phyloP scores from a whole-genome alignment of 805 yeast species.

The Metschnikowia continentalis region DNA sequence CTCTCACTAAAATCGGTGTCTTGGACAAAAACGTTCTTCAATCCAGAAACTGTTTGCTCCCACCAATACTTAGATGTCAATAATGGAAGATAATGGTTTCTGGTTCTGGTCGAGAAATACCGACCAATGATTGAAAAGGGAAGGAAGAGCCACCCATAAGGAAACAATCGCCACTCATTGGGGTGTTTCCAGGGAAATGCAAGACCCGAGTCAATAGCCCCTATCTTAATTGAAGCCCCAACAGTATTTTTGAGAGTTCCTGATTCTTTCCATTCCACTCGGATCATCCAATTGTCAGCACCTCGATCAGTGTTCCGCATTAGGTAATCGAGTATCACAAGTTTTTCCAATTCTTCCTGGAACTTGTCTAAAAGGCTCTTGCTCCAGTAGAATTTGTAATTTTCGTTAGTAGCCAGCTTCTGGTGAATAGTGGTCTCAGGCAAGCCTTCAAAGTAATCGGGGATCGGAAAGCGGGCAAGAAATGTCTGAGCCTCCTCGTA shows the following conservation, averaged over 20 bases:
- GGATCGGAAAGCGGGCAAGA: slow-evolving; percentile 53
- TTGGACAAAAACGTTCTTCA: slow-evolving; percentile 46
- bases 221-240: slow-evolving; percentile 41
- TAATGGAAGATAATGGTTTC: slow-evolving; percentile 53
- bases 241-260: background rate
- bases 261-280: slow-evolving; percentile 39
- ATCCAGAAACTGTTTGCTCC: slow-evolving; percentile 51
- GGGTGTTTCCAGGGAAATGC: slow-evolving; percentile 82
- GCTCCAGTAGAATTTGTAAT: slow-evolving; percentile 48
- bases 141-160: slow-evolving; percentile 72
- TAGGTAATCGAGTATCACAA: slow-evolving; percentile 66
- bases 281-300: slow-evolving; percentile 75
- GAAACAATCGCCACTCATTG: slow-evolving; percentile 76
- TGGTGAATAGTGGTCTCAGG: slow-evolving; percentile 2
- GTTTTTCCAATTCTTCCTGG: slow-evolving; percentile 59
- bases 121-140: slow-evolving; percentile 62
- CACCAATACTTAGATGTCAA: slow-evolving; percentile 66
- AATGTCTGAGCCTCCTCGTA: slow-evolving; percentile 61
- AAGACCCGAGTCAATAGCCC: slow-evolving; percentile 74
- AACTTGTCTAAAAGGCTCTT: slow-evolving; percentile 45
- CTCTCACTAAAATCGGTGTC: slow-evolving; percentile 62
- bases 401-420: background rate
- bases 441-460: slow-evolving; percentile 23
- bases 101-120: slow-evolving; percentile 55
- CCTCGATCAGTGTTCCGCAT: slow-evolving; percentile 76